A percentile compares a stretch with the other conserved stretches of the same genome.
Evolutionary conservation across 2,329 filamentous ascomycete species (phyloP).

Genomic region (Stachybotrys chartarum): DNA sequence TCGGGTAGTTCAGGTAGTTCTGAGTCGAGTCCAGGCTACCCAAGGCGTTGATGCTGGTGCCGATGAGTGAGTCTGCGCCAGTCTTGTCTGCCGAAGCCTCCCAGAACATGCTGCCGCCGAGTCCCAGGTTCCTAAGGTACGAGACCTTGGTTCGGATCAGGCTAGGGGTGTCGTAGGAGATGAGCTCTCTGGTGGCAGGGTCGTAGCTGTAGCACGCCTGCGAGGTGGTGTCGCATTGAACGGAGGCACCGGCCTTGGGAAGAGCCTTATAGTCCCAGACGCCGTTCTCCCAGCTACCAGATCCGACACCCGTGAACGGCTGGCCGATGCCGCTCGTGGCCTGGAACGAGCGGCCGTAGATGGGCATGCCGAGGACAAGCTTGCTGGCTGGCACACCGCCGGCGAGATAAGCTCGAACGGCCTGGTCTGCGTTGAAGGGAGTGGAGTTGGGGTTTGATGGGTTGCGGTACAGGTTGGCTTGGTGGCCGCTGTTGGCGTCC

Average conservation of each 20-base stretch:
- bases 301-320: slow-evolving; percentile 55
- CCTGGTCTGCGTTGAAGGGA: slow-evolving; percentile 61
- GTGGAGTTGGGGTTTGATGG: slow-evolving; percentile 48
- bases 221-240: slow-evolving; percentile 48
- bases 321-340: slow-evolving; percentile 57
- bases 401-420: slow-evolving; percentile 57
- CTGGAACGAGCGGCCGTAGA: slow-evolving; percentile 31
- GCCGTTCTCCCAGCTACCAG: slow-evolving; percentile 65
- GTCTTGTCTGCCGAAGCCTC: slow-evolving; percentile 64
- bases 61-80: slow-evolving; percentile 53
- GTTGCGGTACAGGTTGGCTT: slow-evolving; percentile 62
- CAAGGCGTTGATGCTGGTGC: slow-evolving; percentile 33
- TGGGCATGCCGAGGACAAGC: slow-evolving; percentile 70
- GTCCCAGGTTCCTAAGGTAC: slow-evolving; percentile 54
- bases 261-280: slow-evolving; percentile 78
- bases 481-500: slow-evolving; percentile 56
- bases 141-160: slow-evolving; percentile 55
- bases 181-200: slow-evolving; percentile 47
- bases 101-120: slow-evolving; percentile 84
- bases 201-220: slow-evolving; percentile 70
- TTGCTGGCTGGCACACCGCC: slow-evolving; percentile 58
- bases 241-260: slow-evolving; percentile 52
- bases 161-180: slow-evolving; percentile 63
- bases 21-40: slow-evolving; percentile 34
- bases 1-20: slow-evolving; percentile 46